A percentile compares a stretch with the other conserved stretches of the same genome.
phyloP scores from a whole-genome alignment of 495 filamentous ascomycete species.

The Trichoderma erinaceum region DNA sequence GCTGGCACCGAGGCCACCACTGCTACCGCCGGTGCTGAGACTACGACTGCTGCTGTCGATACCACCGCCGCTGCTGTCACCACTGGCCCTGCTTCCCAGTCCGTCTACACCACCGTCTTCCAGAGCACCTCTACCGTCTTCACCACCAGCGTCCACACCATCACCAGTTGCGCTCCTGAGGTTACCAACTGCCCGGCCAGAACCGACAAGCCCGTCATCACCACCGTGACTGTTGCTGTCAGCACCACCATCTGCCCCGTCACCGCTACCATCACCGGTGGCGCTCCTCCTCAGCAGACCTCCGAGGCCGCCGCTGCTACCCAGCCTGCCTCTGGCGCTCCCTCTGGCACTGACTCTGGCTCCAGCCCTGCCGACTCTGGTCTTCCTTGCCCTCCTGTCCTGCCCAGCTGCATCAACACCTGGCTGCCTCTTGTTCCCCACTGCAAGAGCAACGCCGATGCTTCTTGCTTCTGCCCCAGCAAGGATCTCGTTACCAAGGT shows the following conservation, averaged over 20 bases:
- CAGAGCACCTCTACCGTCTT: conserved; percentile 55
- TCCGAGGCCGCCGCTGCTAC: conserved; percentile 29
- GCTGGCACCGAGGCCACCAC: conserved; percentile 33
- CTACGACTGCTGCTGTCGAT: conserved; percentile 17
- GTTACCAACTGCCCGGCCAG: conserved; percentile 54
- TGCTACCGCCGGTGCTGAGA: conserved; percentile 22
- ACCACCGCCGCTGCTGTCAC: conserved; percentile 19
- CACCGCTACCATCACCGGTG: conserved; percentile 34
- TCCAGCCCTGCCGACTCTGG: conserved; percentile 29
- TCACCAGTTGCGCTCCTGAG: conserved; percentile 53
- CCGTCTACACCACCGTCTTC: conserved; percentile 26
- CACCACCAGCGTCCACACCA: conserved; percentile 51
- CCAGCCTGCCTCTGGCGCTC: conserved; percentile 17
- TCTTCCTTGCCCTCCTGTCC: conserved; percentile 60
- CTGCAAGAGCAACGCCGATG: conserved; percentile 80
- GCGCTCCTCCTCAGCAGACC: conserved; percentile 17
- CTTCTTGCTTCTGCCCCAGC: conserved; percentile 81
- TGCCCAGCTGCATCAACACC: conserved; percentile 90
- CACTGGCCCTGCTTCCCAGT: conserved; percentile 47
- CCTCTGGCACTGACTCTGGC: conserved; percentile 23
- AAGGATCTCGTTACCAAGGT: conserved; percentile 70
- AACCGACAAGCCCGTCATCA: conserved; percentile 25
- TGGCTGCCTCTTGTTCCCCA: conserved; percentile 63
- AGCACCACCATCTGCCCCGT: conserved; percentile 57
- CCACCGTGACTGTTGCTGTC: conserved; percentile 50